phyloP scores from a whole-genome alignment of 2,329 filamentous ascomycete species.

The Colletotrichum agaves region DNA sequence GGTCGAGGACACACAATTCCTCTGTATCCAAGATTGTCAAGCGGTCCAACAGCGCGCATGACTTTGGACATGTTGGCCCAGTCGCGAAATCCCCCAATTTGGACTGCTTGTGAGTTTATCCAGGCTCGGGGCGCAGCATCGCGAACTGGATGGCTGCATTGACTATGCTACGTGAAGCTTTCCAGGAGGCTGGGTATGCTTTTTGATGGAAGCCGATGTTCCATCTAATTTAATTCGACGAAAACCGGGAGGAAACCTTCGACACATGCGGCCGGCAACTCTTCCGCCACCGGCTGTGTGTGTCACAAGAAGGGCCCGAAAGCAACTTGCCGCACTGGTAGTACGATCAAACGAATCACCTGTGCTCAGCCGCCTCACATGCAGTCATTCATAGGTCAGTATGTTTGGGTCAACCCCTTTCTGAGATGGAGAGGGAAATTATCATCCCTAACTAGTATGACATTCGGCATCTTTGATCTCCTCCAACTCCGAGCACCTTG shows the following conservation, averaged over 20 bases:
- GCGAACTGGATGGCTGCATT: conserved; percentile 29
- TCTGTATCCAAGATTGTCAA: too few species aligned
- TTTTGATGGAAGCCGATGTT: conserved; percentile 20
- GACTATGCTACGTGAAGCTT: conserved; percentile 16
- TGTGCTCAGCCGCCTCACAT: conserved; percentile 8
- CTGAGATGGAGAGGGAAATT: neutral
- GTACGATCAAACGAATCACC: conserved; percentile 7
- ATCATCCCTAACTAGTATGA: conserved; percentile 1
- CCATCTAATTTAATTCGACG: neutral
- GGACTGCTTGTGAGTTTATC: neutral
- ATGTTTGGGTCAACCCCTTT: neutral
- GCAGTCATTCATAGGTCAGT: neutral
- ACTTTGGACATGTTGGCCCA: too few species aligned
- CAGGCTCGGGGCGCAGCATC: conserved; percentile 13
- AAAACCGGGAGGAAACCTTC: neutral
- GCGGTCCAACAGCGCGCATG: too few species aligned
- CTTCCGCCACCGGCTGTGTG: neutral
- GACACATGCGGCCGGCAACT: conserved; percentile 4
- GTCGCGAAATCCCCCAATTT: neutral
- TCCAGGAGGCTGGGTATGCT: conserved; percentile 34
- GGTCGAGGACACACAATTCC: neutral
- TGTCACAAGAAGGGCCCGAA: neutral
- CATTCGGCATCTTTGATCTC: neutral
- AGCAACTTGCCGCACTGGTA: conserved; percentile 20
- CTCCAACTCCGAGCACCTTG: neutral